phyloP scores from a whole-genome alignment of 768 basidiomycete genomes.

The Mycena kentingensis region DNA sequence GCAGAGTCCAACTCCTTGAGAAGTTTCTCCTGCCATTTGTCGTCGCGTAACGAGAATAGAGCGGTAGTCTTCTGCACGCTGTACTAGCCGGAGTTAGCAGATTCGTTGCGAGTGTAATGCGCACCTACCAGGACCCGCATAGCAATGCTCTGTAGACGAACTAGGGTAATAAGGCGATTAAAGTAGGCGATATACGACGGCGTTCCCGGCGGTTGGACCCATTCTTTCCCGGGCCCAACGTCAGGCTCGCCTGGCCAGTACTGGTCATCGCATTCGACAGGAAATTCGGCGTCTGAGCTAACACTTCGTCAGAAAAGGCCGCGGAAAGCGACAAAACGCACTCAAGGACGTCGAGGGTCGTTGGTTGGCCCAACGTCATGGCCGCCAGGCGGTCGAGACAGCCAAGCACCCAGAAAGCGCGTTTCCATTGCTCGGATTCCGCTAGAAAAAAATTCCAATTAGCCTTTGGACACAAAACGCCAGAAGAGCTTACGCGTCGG shows the following conservation, averaged over 20 bases:
- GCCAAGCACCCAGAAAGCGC: conserved; percentile 15
- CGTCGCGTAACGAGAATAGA: background rate
- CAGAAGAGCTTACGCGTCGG: background rate
- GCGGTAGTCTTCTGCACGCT: background rate
- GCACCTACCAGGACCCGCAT: background rate
- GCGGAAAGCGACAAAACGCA: too few relatives aligned
- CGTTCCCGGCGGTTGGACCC: background rate
- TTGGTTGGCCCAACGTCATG: conserved; percentile 49
- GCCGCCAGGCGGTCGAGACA: conserved; percentile 10
- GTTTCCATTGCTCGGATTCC: conserved; percentile 11
- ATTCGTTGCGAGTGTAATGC: too few relatives aligned
- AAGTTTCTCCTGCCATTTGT: background rate
- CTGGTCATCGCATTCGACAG: background rate
- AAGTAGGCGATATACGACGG: background rate
- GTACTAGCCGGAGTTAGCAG: background rate
- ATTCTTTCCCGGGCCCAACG: background rate
- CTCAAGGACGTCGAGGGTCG: conserved; percentile 43
- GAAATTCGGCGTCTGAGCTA: background rate
- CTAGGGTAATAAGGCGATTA: background rate
- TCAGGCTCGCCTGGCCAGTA: background rate
- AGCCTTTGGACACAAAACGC: background rate
- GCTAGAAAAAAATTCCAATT: background rate
- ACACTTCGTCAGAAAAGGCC: too few relatives aligned
- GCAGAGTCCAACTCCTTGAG: background rate
- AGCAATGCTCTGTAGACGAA: background rate